Evolutionary conservation across 352 stramenopile species (phyloP).

Genomic region (Phytopythium cucurbitacearum): DNA sequence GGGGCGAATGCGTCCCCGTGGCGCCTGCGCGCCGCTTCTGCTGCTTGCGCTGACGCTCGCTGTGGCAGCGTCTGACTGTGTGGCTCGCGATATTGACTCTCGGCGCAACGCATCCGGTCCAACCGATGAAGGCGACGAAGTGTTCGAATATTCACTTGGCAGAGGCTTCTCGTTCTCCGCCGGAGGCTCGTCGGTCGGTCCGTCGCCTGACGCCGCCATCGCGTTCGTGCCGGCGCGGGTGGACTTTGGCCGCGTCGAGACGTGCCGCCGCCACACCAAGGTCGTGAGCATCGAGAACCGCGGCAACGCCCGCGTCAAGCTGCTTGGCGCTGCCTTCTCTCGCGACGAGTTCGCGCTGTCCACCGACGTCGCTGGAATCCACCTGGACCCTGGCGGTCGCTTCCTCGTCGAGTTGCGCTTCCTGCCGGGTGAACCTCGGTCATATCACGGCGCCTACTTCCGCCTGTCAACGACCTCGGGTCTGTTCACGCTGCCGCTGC

Average conservation of each 20-base stretch:
- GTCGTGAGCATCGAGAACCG: slow-evolving; percentile 38
- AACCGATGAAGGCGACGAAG: not conserved
- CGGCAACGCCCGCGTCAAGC: slow-evolving; percentile 16
- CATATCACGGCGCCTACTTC: slow-evolving; percentile 18
- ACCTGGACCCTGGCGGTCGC: slow-evolving; percentile 26
- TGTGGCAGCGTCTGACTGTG: not conserved
- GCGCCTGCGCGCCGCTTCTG: too few species aligned
- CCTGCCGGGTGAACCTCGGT: slow-evolving; percentile 21
- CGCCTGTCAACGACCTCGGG: slow-evolving; percentile 43
- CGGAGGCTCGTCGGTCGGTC: not conserved
- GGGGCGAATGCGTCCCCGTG: too few species aligned
- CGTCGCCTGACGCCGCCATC: slow-evolving; percentile 22
- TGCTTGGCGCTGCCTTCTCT: slow-evolving; percentile 40
- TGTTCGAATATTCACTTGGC: not conserved
- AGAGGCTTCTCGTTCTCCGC: slow-evolving; percentile 3
- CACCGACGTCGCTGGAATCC: slow-evolving; percentile 25
- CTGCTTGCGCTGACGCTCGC: too few species aligned
- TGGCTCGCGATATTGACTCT: not conserved
- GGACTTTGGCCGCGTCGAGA: slow-evolving; percentile 27
- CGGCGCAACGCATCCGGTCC: not conserved
- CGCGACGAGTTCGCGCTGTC: slow-evolving; percentile 35
- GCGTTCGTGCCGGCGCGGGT: slow-evolving; percentile 31
- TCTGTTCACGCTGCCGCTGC: slow-evolving; percentile 35
- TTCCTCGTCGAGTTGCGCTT: slow-evolving; percentile 37
- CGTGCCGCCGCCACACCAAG: slow-evolving; percentile 26